Evolutionary conservation across 257 asterid genomes (phyloP).

Genomic region (Cinchona pubescens): DNA sequence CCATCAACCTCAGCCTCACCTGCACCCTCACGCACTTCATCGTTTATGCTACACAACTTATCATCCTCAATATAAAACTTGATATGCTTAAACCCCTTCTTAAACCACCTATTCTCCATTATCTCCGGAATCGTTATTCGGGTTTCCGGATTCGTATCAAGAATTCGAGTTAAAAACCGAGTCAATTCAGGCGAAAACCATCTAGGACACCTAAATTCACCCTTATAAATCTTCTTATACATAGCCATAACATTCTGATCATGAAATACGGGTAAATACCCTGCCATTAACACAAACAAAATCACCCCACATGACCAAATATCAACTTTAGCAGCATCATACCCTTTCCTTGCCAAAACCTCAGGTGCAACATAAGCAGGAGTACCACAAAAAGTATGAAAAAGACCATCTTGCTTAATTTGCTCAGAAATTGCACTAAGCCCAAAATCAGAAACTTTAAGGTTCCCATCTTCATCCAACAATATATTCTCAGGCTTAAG

Average conservation of each 20-base stretch:
- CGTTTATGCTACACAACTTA: constrained; percentile 58
- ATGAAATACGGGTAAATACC: constrained; percentile 83
- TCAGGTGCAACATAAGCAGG: constrained; percentile 98
- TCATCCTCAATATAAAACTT: constrained; percentile 85
- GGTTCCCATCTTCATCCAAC: constrained; percentile 75
- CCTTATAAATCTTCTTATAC: constrained; percentile 90
- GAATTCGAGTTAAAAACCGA: constrained; percentile 41
- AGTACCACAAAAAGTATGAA: constrained; percentile 89
- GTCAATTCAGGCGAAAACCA: constrained; percentile 81
- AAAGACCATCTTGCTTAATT: constrained; percentile 83
- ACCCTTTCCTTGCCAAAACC: constrained; percentile 80
- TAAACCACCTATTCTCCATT: constrained; percentile 48
- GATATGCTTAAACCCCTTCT: constrained; percentile 47
- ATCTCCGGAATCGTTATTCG: constrained; percentile 42
- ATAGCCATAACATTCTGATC: constrained; percentile 85
- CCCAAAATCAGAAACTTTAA: constrained; percentile 91
- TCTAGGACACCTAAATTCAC: constrained; percentile 86
- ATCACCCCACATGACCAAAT: constrained; percentile 96
- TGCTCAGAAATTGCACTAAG: constrained; percentile 86
- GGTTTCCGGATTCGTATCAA: constrained; percentile 41
- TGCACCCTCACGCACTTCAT: constrained; percentile 27
- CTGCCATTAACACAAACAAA: constrained; percentile 85
- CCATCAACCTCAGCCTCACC: constrained; percentile 22
- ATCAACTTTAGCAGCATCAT: constrained; percentile 87
- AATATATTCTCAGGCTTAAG: constrained; percentile 82